Evolutionary conservation across 2,329 filamentous ascomycete genomes (phyloP), one percentile per base, ranked within the genome.

Genomic region (Xylaria sp.): DNA sequence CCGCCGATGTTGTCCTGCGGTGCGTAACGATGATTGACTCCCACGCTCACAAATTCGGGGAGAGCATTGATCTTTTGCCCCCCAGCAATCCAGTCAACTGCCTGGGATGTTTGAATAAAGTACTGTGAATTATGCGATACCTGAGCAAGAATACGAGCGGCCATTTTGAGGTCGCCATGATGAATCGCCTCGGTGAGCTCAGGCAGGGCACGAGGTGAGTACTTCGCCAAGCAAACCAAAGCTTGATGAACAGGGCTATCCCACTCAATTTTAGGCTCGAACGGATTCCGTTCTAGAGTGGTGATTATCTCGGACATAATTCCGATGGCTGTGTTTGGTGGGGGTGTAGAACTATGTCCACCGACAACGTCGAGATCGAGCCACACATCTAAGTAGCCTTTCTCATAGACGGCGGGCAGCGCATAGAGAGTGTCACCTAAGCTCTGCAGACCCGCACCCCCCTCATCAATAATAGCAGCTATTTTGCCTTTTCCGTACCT

Each of bases 381-480:
- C 62, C 62, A 65, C 46, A 65, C 62, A 12, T 65, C 62, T 2
- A 65, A 25, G 10, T 65, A 65, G 8, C 62, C 62, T n/a, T 65
- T 65, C 15, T 65, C 62, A 46, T 65, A 65, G 2, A 65, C 62
- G 20, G 43, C 62, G 15, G 62, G 62, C 5, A 65, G 55, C 7
- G 62, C 62, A 54, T 65, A 65, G 2, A 65, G 33, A 10, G 62
- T 36, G 23, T 59, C 62, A 12, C 36, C 62, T 9, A 65, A 12
- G 10, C 3, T 43, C 55, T 59, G 55, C 23, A 65, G 31, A 18
- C 62, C 62, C 2, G 13, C 54, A 2, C 62, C 62, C 1, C 62
- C 62, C 23, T 65, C 54, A 8, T 65, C 62, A 33, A 65, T 46
- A 6, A 65, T 65, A n/a, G 54, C 55, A n/a, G 62, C 62, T 12